phyloP scores from a whole-genome alignment of 495 filamentous ascomycete genomes.

The Penicillium soppii region DNA sequence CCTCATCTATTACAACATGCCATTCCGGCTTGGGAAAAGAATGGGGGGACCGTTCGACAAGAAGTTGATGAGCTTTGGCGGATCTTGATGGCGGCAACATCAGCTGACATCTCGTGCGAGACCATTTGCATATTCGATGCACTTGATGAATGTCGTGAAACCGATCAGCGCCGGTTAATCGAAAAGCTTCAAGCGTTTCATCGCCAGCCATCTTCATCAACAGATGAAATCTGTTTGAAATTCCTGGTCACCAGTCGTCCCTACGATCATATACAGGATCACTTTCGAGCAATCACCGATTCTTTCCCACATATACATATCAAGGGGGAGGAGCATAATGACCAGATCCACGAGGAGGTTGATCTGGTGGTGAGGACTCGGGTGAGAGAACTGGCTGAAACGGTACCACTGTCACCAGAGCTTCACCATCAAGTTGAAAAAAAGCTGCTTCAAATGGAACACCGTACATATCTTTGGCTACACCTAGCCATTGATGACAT shows the following conservation, averaged over 20 bases:
- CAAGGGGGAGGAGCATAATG: neutral
- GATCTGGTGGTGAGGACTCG: neutral
- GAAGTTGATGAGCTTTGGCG: conserved; percentile 31
- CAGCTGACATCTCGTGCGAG: conserved; percentile 12
- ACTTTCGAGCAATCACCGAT: conserved; percentile 18
- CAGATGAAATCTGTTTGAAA: conserved; percentile 25
- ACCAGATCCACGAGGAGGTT: neutral
- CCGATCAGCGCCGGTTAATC: conserved; percentile 20
- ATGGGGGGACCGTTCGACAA: conserved; percentile 20
- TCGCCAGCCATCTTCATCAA: neutral
- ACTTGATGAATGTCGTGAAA: conserved; percentile 38
- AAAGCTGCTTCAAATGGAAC: too few species aligned
- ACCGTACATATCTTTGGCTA: conserved; percentile 42
- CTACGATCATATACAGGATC: conserved; percentile 32
- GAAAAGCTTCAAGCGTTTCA: conserved; percentile 17
- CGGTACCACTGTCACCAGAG: conserved; percentile 8
- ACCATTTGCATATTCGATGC: conserved; percentile 41
- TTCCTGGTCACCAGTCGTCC: conserved; percentile 46
- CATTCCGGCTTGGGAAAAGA: conserved; percentile 22
- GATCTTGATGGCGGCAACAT: conserved; percentile 23
- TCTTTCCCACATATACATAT: conserved; percentile 10
- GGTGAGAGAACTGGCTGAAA: neutral
- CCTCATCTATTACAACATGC: conserved; percentile 27
- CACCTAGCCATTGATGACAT: conserved; percentile 25
- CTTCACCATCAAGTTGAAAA: conserved; percentile 15